Percentiles rank a stretch among this genome's conserved stretches.
Conservation (phyloP, 306 rosid genomes). For the Senna tora region DNA sequence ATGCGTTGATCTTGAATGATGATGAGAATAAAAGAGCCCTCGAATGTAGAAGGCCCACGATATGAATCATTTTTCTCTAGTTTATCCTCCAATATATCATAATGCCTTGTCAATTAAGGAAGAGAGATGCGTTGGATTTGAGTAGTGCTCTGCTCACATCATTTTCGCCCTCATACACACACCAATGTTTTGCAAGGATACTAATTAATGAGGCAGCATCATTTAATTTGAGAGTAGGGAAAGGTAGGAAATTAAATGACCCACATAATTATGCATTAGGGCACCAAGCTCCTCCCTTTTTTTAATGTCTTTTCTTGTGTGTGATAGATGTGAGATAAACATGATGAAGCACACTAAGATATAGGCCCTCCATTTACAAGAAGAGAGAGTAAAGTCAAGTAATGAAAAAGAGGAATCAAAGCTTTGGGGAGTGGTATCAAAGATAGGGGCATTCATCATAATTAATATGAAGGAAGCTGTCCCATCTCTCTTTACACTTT, state of each 20-base stretch:
- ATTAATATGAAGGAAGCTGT: not conserved
- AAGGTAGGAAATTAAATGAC: not conserved
- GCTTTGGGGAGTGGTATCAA: not conserved
- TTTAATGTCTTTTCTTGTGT: no score
- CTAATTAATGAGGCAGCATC: conserved; percentile 2
- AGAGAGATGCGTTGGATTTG: not conserved
- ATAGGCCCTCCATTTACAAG: not conserved
- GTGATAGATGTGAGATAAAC: not conserved
- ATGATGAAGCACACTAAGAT: not conserved
- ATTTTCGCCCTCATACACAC: conserved; percentile 3
- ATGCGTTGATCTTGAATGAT: not conserved
- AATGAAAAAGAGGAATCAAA: conserved; percentile 10
- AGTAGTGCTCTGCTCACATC: not conserved
- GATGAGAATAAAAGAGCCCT: not conserved
- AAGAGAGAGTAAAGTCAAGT: not conserved
- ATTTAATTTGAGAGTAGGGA: not conserved
- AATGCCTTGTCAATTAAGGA: conserved; percentile 22
- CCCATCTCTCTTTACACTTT: not conserved
- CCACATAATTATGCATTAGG: not conserved
- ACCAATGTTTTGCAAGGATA: not conserved
- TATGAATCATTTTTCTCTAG: not conserved
- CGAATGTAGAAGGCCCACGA: not conserved
- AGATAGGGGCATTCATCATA: not conserved
- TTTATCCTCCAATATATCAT: not conserved
- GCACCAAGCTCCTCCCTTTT: not conserved